Conservation (phyloP, 768 basidiomycete species). For the Amanita rubescens region DNA sequence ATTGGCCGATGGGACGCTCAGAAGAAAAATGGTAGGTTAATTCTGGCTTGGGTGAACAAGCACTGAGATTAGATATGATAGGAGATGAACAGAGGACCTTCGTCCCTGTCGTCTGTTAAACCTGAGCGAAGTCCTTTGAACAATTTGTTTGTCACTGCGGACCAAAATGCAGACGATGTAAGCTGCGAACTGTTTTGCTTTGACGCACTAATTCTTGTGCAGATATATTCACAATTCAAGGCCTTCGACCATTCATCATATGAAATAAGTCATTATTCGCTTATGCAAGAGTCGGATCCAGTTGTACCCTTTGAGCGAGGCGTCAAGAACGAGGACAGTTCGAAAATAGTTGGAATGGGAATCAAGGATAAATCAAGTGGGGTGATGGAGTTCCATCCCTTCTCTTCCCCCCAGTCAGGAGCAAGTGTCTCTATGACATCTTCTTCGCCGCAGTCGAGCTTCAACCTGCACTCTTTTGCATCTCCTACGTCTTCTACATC, state of each 20-base stretch:
- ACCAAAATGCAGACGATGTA: neutral
- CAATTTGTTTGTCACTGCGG: neutral
- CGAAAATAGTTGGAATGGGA: neutral
- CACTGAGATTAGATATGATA: neutral
- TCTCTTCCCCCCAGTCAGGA: neutral
- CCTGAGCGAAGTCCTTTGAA: neutral
- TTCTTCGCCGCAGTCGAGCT: neutral
- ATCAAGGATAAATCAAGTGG: neutral
- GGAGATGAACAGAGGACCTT: neutral
- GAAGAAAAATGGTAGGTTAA: neutral
- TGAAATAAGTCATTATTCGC: neutral
- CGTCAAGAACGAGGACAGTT: neutral
- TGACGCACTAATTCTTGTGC: neutral
- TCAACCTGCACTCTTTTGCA: neutral
- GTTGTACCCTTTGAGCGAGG: constrained; percentile 2
- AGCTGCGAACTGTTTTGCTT: neutral
- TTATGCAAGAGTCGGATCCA: constrained; percentile 1
- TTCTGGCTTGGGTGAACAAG: neutral
- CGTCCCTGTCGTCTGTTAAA: neutral
- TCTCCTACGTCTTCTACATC: constrained; percentile 2
- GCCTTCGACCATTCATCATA: neutral
- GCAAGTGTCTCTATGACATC: neutral
- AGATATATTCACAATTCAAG: neutral
- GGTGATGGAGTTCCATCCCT: neutral
- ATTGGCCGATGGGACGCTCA: neutral